These are phyloP conservation scores for Metahyphopichia silvanorum DNA, from an alignment of 805 yeast species.

Conservation along the genomic window DNA sequence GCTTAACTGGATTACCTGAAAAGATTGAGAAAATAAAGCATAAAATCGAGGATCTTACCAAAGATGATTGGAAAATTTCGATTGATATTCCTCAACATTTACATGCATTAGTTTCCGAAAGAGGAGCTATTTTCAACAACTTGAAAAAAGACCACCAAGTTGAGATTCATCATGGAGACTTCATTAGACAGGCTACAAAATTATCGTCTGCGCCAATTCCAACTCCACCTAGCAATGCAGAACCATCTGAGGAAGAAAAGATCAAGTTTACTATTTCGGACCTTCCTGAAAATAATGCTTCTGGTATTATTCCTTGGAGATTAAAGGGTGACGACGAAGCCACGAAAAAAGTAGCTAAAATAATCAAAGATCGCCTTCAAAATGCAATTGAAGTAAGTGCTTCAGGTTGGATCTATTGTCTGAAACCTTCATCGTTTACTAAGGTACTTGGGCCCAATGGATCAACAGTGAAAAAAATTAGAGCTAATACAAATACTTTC, in stretches of 20 bases:
- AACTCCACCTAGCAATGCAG: conserved; percentile 46
- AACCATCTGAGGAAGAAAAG: conserved; percentile 36
- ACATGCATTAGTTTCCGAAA: conserved; percentile 62
- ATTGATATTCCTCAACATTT: conserved; percentile 55
- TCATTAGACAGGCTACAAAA: conserved; percentile 47
- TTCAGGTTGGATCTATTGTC: conserved; percentile 62
- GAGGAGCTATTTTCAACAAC: conserved; percentile 59
- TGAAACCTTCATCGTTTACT: conserved; percentile 51
- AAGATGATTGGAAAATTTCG: conserved; percentile 53
- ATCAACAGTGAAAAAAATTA: conserved; percentile 56
- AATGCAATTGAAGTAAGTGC: conserved; percentile 43
- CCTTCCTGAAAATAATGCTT: conserved; percentile 19
- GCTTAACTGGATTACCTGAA: conserved; percentile 64
- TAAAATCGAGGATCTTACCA: conserved; percentile 57
- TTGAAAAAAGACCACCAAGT: conserved; percentile 52
- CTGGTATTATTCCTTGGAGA: conserved; percentile 60
- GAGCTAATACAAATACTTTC: conserved; percentile 55
- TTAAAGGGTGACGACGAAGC: conserved; percentile 51
- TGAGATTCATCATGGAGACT: conserved; percentile 57
- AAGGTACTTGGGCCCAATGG: conserved; percentile 79
- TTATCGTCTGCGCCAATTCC: conserved; percentile 42
- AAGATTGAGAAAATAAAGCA: conserved; percentile 60
- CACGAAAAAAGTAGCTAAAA: conserved; percentile 49
- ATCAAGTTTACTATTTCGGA: conserved; percentile 48
- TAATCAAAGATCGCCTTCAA: conserved; percentile 49